A percentile compares a stretch with the other conserved stretches of the same genome.
These are phyloP conservation scores for Vitis hybrid DNA, from an alignment of 177 flowering plant species.

Conservation along the genomic window DNA sequence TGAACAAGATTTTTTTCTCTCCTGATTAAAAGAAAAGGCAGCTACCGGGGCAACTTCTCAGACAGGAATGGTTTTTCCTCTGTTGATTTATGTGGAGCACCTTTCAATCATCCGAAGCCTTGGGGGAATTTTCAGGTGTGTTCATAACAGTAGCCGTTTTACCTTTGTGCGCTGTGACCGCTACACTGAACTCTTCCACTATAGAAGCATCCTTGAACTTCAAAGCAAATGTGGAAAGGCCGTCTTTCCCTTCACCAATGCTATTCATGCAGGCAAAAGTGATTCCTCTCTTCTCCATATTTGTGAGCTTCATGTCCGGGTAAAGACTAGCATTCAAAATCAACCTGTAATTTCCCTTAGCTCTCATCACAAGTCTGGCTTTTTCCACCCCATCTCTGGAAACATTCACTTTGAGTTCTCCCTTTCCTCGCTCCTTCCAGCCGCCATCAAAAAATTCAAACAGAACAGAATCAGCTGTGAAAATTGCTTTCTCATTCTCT, in stretches of 20 bases:
- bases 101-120: conserved; percentile 55
- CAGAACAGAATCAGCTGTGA: conserved; percentile 74
- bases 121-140: conserved; percentile 87
- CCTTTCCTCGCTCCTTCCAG: conserved; percentile 98
- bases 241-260: conserved; percentile 53
- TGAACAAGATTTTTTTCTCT: neutral
- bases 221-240: conserved; percentile 77
- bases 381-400: conserved; percentile 47
- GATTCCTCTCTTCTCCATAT: conserved; percentile 88
- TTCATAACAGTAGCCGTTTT: conserved; percentile 35
- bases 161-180: conserved; percentile 58
- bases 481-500: conserved; percentile 78
- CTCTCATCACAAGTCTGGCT: conserved; percentile 84
- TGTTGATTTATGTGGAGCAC: neutral
- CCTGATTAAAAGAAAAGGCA: neutral
- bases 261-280: conserved; percentile 90
- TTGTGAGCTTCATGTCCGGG: conserved; percentile 89
- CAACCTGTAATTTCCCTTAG: conserved; percentile 76
- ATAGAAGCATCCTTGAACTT: conserved; percentile 74
- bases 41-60: neutral
- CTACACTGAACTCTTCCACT: conserved; percentile 65
- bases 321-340: conserved; percentile 83
- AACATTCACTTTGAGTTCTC: conserved; percentile 83
- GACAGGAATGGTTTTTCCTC: neutral
- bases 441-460: conserved; percentile 75